Evolutionary conservation across 495 filamentous ascomycete species (phyloP).

Genomic region (Friedmanniomyces simplex): DNA sequence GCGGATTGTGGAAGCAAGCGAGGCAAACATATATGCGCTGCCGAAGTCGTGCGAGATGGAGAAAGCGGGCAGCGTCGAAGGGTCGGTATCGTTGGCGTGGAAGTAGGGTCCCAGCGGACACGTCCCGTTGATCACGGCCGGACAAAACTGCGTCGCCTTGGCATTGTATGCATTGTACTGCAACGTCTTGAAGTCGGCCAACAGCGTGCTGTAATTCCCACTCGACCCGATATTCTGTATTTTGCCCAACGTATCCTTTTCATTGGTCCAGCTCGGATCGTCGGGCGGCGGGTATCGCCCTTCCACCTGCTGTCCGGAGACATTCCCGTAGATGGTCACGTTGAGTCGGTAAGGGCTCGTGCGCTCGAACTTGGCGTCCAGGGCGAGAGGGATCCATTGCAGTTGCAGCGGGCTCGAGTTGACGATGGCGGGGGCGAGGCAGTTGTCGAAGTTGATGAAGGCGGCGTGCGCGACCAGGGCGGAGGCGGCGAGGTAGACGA

Average conservation of each 20-base stretch:
- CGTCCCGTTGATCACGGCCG: slow-evolving; percentile 44
- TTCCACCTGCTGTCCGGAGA: slow-evolving; percentile 51
- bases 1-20: slow-evolving; percentile 56
- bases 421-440: slow-evolving; percentile 52
- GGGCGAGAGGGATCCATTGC: slow-evolving; percentile 69
- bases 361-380: slow-evolving; percentile 64
- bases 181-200: slow-evolving; percentile 56
- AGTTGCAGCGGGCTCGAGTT: slow-evolving; percentile 45
- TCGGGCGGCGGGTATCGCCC: slow-evolving; percentile 39
- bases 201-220: slow-evolving; percentile 59
- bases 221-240: slow-evolving; percentile 49
- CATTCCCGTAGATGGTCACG: slow-evolving; percentile 83
- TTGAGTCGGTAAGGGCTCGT: slow-evolving; percentile 53
- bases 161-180: slow-evolving; percentile 57
- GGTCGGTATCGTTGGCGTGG: slow-evolving; percentile 42
- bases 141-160: slow-evolving; percentile 49
- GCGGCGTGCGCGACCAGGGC: slow-evolving; percentile 35
- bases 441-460: slow-evolving; percentile 72
- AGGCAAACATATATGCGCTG: slow-evolving; percentile 75
- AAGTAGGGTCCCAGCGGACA: slow-evolving; percentile 75
- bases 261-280: slow-evolving; percentile 43
- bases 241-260: slow-evolving; percentile 58
- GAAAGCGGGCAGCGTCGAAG: slow-evolving; percentile 54
- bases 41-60: slow-evolving; percentile 65
- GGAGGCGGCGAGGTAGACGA: not conserved